Base-by-base conservation (phyloP, 805 yeast genomes). In the Lipomyces yamadae region DNA sequence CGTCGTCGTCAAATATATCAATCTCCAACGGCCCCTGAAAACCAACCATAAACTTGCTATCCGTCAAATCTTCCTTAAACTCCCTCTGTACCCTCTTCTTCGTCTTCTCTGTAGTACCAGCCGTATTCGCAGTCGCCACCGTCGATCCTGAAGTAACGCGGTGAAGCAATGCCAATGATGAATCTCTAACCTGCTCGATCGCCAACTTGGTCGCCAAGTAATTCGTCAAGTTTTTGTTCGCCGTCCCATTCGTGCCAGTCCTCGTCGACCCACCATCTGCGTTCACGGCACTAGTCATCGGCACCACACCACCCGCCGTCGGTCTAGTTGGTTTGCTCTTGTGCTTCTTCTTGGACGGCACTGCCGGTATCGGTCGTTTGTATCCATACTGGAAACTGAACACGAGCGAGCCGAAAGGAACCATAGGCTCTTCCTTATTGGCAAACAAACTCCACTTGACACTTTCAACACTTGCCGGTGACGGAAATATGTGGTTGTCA, bases 401-500 rank as follows among this genome's bases (percentile, higher is more conserved):
- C 34, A 65, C 34, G 10, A 67, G 53, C 10, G 68, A 61, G 10
- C 62, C 56, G 24, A 67, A 61, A 32, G 69, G 70, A 54, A 60
- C 52, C 48, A 59, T 50, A 13, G 68, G 64, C 29, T 67, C 68
- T 33, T 61, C 68, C 39, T 55, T 39, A 39, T 67, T 67, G 15
- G 62, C 39, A 48, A 55, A 67, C 7, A 59, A 30, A 33, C 64
- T 52, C 71, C 71, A 68, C 8, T 58, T 62, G 11, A 68, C 67
- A 11, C 70, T 68, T 24, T 68, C 71, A 24, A 68, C 45, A 2
- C 63, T 35, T 5, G 60, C 24, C 24, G 71, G 71, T 4, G 71
- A 64, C 4, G 71, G 70, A 34, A 66, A 64, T 11, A 68, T 63
- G 37, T 68, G 71, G 53, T 68, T 68, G 59, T 68, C 71, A 15